Evolutionary conservation across 129 eudicot species (phyloP).

Genomic region (Flaveria ramosissima): DNA sequence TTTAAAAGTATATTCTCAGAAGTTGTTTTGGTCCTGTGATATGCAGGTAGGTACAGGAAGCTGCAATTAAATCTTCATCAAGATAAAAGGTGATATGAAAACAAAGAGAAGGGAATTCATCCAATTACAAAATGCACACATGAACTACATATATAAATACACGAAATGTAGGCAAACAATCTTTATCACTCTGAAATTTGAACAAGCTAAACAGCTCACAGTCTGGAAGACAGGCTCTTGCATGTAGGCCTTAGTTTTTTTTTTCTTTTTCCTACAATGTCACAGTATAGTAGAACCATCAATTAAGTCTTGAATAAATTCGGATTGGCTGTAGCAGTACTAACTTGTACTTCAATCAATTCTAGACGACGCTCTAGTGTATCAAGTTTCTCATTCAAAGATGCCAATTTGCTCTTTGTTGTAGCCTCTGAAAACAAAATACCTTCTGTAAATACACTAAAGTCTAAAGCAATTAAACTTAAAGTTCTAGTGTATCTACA

Average conservation of each 20-base stretch:
- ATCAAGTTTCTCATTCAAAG: constrained; percentile 94
- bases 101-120: constrained; percentile 2
- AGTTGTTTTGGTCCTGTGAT: not conserved
- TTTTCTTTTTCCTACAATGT: constrained; percentile 21
- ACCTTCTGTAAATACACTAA: constrained; percentile 19
- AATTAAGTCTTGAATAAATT: constrained; percentile 56
- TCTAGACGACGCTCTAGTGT: constrained; percentile 87
- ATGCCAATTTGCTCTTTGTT: constrained; percentile 88
- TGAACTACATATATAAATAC: constrained; percentile 23
- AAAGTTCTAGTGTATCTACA: constrained; percentile 6
- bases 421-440: constrained; percentile 69
- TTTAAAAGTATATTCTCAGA: too few relatives aligned
- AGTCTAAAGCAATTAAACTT: constrained; percentile 13
- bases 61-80: constrained; percentile 8
- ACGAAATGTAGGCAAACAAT: constrained; percentile 25
- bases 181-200: constrained; percentile 28
- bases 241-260: constrained; percentile 23
- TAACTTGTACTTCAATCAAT: constrained; percentile 92
- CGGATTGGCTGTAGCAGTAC: constrained; percentile 84
- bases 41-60: not conserved
- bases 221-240: constrained; percentile 34
- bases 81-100: constrained; percentile 10
- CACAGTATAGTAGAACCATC: constrained; percentile 27
- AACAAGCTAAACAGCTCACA: constrained; percentile 39
- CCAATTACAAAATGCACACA: constrained; percentile 36